These are phyloP conservation scores for Pythium oligandrum DNA, from an alignment of 352 stramenopile species.

Conservation along the genomic window DNA sequence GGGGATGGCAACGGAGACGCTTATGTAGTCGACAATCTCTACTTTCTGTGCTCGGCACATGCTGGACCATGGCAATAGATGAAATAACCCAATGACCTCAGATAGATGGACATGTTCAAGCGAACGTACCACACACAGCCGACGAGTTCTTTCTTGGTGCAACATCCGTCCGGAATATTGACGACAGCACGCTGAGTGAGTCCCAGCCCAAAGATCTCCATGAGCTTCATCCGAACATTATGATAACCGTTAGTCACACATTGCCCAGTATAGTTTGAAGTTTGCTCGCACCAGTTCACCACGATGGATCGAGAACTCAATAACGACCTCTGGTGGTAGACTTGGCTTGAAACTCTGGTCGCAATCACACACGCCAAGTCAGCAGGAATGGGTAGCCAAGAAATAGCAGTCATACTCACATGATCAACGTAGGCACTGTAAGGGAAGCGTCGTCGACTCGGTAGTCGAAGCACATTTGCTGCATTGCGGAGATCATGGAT, in stretches of 20 bases:
- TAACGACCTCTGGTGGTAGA: constrained; percentile 64
- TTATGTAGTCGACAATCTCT: constrained; percentile 76
- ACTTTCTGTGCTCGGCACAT: constrained; percentile 69
- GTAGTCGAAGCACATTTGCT: constrained; percentile 64
- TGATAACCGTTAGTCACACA: too few species aligned
- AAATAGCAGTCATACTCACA: constrained; percentile 23
- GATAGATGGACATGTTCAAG: neutral
- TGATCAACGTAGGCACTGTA: constrained; percentile 79
- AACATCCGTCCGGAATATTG: constrained; percentile 52
- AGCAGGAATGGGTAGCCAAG: neutral
- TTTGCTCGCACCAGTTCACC: constrained; percentile 51
- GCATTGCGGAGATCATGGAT: constrained; percentile 67
- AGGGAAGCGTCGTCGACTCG: constrained; percentile 71
- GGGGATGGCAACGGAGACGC: constrained; percentile 57
- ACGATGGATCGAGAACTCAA: constrained; percentile 82
- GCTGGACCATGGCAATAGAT: constrained; percentile 16
- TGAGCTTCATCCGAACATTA: constrained; percentile 16
- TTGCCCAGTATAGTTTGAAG: too few species aligned
- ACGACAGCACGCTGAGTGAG: constrained; percentile 48
- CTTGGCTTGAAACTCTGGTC: constrained; percentile 61
- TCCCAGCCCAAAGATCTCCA: constrained; percentile 68
- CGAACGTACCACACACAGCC: constrained; percentile 66
- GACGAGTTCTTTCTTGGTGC: constrained; percentile 77
- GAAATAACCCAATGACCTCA: constrained; percentile 1
- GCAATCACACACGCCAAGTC: neutral